A percentile compares a stretch with the other conserved stretches of the same genome.
Conservation (phyloP, 176 grass and related monocot genomes). For the Pontederia crassipes region DNA sequence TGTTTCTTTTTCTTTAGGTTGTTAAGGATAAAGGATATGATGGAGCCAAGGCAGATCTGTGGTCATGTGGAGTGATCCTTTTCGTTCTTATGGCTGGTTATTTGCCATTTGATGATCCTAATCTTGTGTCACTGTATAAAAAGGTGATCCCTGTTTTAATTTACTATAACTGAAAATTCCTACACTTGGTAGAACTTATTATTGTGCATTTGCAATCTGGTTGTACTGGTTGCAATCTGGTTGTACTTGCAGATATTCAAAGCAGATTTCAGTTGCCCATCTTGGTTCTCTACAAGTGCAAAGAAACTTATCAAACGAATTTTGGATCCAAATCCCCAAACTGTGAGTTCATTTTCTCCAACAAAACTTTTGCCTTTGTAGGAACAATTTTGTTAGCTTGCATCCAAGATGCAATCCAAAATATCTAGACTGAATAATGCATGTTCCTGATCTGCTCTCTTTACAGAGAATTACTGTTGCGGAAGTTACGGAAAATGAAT, state of each 20-base stretch:
- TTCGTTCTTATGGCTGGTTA: conserved; percentile 97
- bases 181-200: too few relatives aligned
- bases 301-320: conserved; percentile 97
- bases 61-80: conserved; percentile 98
- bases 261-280: conserved; percentile 76
- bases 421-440: neutral
- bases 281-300: conserved; percentile 91
- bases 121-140: conserved; percentile 79
- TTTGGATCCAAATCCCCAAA: conserved; percentile 72
- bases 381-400: neutral
- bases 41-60: conserved; percentile 86
- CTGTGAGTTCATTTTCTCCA: conserved; percentile 28
- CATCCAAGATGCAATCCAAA: neutral
- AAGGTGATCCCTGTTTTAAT: conserved; percentile 37
- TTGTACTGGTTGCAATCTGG: conserved; percentile 1
- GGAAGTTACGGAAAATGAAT: conserved; percentile 77
- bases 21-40: conserved; percentile 94
- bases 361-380: neutral
- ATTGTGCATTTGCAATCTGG: neutral
- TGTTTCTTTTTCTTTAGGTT: conserved; percentile 33
- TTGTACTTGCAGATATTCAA: conserved; percentile 61
- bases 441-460: conserved; percentile 1
- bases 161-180: too few relatives aligned
- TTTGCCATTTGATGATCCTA: conserved; percentile 88
- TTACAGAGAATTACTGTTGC: conserved; percentile 71